Conservation (phyloP, 2,329 filamentous ascomycete genomes). For the Rhinocladiella similis region DNA sequence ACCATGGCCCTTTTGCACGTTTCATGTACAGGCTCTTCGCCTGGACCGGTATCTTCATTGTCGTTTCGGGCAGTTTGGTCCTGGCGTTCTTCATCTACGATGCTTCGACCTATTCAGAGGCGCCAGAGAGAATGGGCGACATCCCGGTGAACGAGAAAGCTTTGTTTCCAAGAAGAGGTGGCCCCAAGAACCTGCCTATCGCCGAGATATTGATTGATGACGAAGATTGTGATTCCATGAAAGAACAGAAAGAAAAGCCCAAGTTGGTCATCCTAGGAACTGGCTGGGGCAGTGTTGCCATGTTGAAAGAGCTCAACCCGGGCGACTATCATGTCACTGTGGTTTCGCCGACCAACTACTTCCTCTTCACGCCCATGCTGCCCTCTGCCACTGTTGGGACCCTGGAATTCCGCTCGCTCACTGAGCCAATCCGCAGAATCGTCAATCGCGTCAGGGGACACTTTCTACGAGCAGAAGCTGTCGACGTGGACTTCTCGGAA, state of each 20-base stretch:
- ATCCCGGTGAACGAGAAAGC: constrained; percentile 83
- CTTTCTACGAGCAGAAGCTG: constrained; percentile 82
- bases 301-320: constrained; percentile 85
- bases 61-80: constrained; percentile 68
- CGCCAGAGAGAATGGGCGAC: constrained; percentile 62
- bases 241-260: constrained; percentile 78
- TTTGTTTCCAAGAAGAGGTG: constrained; percentile 75
- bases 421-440: constrained; percentile 89
- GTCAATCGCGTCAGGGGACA: constrained; percentile 76
- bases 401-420: constrained; percentile 82
- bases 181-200: constrained; percentile 93
- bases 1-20: constrained; percentile 41
- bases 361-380: constrained; percentile 97
- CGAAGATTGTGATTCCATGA: constrained; percentile 72
- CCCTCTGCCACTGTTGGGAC: constrained; percentile 96
- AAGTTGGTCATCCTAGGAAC: constrained; percentile 89
- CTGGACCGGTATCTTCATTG: constrained; percentile 72
- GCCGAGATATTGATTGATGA: constrained; percentile 86
- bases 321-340: constrained; percentile 96
- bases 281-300: constrained; percentile 90
- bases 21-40: constrained; percentile 71
- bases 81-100: constrained; percentile 92
- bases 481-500: constrained; percentile 87
- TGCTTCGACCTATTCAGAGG: constrained; percentile 81
- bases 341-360: constrained; percentile 92